These are phyloP conservation scores for Apodospora peruviana DNA, from an alignment of 495 filamentous ascomycete species.

Conservation along the genomic window DNA sequence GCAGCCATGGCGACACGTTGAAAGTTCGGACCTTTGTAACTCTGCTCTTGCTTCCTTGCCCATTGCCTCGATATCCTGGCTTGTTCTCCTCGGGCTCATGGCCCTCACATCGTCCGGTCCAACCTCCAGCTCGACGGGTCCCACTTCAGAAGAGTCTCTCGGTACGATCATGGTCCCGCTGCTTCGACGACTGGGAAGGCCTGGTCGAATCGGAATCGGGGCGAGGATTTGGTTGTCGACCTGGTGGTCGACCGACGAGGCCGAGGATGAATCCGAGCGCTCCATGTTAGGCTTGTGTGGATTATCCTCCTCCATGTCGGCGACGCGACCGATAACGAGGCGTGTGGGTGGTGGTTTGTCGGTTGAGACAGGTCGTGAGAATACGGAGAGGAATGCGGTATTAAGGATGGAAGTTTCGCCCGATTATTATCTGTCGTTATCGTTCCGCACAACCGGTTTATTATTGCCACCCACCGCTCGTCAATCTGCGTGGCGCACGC, in stretches of 20 bases:
- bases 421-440: conserved; percentile 7
- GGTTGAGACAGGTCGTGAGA: neutral
- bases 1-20: too few relatives aligned
- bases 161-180: conserved; percentile 79
- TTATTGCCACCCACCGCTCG: conserved; percentile 21
- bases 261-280: conserved; percentile 34
- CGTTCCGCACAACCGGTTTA: conserved; percentile 8
- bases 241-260: conserved; percentile 28
- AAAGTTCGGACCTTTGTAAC: conserved; percentile 52
- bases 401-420: neutral
- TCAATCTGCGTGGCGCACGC: conserved; percentile 9
- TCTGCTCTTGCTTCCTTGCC: conserved; percentile 67
- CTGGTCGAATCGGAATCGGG: conserved; percentile 44
- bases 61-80: conserved; percentile 79
- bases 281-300: conserved; percentile 14
- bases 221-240: conserved; percentile 32
- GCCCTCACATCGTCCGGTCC: conserved; percentile 83
- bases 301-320: conserved; percentile 20
- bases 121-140: conserved; percentile 56
- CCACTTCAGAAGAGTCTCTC: conserved; percentile 62
- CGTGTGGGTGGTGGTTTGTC: too few relatives aligned
- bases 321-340: too few relatives aligned
- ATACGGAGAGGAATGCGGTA: neutral
- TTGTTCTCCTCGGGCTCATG: conserved; percentile 91
- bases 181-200: conserved; percentile 58